phyloP scores from a whole-genome alignment of 805 yeast species.

The Teunomyces stri region DNA sequence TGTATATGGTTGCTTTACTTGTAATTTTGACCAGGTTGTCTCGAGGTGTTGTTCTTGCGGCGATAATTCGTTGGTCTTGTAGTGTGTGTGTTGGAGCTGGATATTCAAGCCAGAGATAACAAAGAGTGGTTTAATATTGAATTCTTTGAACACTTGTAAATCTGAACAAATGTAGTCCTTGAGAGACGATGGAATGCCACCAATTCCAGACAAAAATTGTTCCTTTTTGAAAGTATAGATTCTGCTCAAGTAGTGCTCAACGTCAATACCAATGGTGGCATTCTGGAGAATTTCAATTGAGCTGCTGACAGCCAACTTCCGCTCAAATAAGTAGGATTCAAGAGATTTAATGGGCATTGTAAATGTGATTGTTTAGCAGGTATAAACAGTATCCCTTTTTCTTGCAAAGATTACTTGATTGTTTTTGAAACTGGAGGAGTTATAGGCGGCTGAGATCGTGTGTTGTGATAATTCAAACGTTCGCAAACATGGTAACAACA shows the following conservation, averaged over 20 bases:
- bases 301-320: slow-evolving; percentile 55
- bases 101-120: slow-evolving; percentile 69
- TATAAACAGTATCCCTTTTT: background rate
- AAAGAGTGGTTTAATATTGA: slow-evolving; percentile 73
- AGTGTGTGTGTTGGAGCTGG: slow-evolving; percentile 31
- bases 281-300: slow-evolving; percentile 65
- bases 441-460: background rate
- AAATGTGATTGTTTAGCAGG: background rate
- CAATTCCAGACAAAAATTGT: slow-evolving; percentile 69
- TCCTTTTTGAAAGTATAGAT: slow-evolving; percentile 63
- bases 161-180: slow-evolving; percentile 58
- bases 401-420: background rate
- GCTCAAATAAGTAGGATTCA: slow-evolving; percentile 68
- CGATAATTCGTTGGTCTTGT: slow-evolving; percentile 34
- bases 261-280: slow-evolving; percentile 80
- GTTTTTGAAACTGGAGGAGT: background rate
- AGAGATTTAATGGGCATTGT: slow-evolving; percentile 51
- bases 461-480: background rate
- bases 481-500: background rate
- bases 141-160: slow-evolving; percentile 55
- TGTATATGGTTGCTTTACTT: slow-evolving; percentile 22
- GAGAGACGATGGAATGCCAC: slow-evolving; percentile 73
- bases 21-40: slow-evolving; percentile 37
- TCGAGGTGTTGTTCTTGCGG: slow-evolving; percentile 41
- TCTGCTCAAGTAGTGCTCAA: slow-evolving; percentile 69